Evolutionary conservation across 179 eudicot species (phyloP).

Genomic region (Corrigiola litoralis): DNA sequence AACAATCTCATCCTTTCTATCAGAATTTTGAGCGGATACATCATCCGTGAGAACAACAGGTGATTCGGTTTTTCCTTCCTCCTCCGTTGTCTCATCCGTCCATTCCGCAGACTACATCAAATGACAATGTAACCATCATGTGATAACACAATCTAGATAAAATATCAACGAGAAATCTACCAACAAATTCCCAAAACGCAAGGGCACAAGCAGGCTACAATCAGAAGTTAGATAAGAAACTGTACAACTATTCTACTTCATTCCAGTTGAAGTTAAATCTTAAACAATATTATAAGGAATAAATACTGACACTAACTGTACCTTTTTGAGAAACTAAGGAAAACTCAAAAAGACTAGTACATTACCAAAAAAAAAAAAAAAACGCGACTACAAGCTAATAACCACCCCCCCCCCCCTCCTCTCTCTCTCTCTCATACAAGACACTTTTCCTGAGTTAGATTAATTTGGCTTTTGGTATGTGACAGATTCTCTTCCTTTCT

Average conservation of each 20-base stretch:
- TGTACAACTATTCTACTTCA: neutral
- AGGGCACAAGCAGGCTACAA: neutral
- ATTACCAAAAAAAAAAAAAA: too few relatives aligned
- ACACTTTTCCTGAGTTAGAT: too few relatives aligned
- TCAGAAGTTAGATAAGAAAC: neutral
- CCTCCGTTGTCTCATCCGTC: slow-evolving; percentile 85
- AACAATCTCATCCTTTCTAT: slow-evolving; percentile 53
- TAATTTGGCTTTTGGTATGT: too few relatives aligned
- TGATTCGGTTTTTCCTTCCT: slow-evolving; percentile 55
- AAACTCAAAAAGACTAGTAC: too few relatives aligned
- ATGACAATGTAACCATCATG: neutral
- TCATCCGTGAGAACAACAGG: slow-evolving; percentile 44
- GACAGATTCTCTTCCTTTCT: too few relatives aligned
- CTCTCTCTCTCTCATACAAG: too few relatives aligned
- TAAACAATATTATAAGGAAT: neutral
- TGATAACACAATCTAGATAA: neutral
- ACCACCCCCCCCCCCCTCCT: too few relatives aligned
- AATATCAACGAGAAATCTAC: neutral
- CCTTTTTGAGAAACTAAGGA: neutral
- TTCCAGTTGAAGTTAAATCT: neutral
- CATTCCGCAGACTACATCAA: slow-evolving; percentile 68
- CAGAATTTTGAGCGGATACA: slow-evolving; percentile 37
- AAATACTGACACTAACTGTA: neutral
- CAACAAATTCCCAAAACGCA: neutral
- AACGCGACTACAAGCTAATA: too few relatives aligned